Evolutionary conservation across 2,329 filamentous ascomycete genomes (phyloP).

Genomic region (Albophoma yamanashiensis): DNA sequence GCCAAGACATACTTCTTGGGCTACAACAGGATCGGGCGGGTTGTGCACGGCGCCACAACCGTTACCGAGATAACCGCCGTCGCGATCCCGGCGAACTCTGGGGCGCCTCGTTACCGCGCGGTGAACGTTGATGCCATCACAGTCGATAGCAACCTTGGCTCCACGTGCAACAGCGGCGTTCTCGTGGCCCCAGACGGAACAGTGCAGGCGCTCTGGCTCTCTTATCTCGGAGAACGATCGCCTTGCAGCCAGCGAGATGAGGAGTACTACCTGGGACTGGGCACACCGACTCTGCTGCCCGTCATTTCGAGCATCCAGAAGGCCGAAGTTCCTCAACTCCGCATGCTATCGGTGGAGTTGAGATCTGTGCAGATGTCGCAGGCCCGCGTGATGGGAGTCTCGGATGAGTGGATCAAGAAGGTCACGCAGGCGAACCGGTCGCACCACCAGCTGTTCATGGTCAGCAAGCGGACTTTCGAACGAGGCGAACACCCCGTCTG

Average conservation of each 20-base stretch:
- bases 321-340: slow-evolving; percentile 67
- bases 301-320: slow-evolving; percentile 80
- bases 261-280: slow-evolving; percentile 90
- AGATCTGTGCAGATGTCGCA: slow-evolving; percentile 95
- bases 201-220: slow-evolving; percentile 92
- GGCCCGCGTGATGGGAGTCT: slow-evolving; percentile 92
- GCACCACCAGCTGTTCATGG: slow-evolving; percentile 96
- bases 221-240: slow-evolving; percentile 85
- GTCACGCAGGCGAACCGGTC: slow-evolving; percentile 82
- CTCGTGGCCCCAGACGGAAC: slow-evolving; percentile 82
- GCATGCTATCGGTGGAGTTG: slow-evolving; percentile 90
- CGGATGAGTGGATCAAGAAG: slow-evolving; percentile 88
- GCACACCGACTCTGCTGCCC: slow-evolving; percentile 77
- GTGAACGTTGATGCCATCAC: slow-evolving; percentile 96
- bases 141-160: slow-evolving; percentile 83
- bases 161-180: slow-evolving; percentile 89
- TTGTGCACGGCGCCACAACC: slow-evolving; percentile 86
- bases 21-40: slow-evolving; percentile 91
- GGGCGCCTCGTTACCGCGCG: slow-evolving; percentile 85
- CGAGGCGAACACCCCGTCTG: slow-evolving; percentile 37
- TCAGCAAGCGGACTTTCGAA: slow-evolving; percentile 75
- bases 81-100: slow-evolving; percentile 85
- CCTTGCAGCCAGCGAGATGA: slow-evolving; percentile 74
- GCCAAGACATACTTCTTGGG: slow-evolving; percentile 93
- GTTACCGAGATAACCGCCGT: slow-evolving; percentile 97